A percentile compares a stretch with the other conserved stretches of the same genome.
These are phyloP conservation scores for Colletotrichum sp. DNA, from an alignment of 2,329 filamentous ascomycete species.

Conservation along the genomic window DNA sequence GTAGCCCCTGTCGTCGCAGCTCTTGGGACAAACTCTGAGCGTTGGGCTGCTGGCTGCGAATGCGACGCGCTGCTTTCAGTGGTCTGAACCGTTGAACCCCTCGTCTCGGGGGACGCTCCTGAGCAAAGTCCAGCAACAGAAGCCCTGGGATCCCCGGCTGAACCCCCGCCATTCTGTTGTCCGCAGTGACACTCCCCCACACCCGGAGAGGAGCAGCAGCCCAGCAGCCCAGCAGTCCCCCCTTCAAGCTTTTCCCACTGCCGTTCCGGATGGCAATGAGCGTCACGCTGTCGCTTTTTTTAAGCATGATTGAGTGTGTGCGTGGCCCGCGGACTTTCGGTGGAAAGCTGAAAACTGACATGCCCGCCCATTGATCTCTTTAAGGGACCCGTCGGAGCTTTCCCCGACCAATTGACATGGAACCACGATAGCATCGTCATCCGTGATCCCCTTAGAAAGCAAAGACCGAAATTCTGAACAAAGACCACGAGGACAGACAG, in stretches of 20 bases:
- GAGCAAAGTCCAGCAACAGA: not conserved
- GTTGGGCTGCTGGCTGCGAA: not conserved
- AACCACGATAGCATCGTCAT: not conserved
- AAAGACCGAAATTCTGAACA: not conserved
- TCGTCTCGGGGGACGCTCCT: not conserved
- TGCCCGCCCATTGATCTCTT: not conserved
- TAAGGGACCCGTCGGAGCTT: not conserved
- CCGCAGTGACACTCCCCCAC: not conserved
- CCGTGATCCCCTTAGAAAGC: not conserved
- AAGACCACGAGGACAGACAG: not conserved
- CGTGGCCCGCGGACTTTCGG: not conserved
- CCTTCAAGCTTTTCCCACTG: not conserved
- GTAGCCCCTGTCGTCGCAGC: not conserved
- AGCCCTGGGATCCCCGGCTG: not conserved
- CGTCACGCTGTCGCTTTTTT: not conserved
- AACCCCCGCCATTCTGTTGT: not conserved
- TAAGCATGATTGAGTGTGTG: not conserved
- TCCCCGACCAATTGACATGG: not conserved
- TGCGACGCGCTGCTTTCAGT: not conserved
- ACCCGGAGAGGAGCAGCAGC: not conserved
- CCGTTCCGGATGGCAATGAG: not conserved
- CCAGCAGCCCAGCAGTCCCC: not conserved
- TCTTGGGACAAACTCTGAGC: not conserved
- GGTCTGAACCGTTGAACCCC: conserved; percentile 5
- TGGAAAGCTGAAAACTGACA: not conserved